Percentiles rank a stretch among this genome's conserved stretches.
Conservation (phyloP, 805 yeast genomes). For the Candida saitoana region DNA sequence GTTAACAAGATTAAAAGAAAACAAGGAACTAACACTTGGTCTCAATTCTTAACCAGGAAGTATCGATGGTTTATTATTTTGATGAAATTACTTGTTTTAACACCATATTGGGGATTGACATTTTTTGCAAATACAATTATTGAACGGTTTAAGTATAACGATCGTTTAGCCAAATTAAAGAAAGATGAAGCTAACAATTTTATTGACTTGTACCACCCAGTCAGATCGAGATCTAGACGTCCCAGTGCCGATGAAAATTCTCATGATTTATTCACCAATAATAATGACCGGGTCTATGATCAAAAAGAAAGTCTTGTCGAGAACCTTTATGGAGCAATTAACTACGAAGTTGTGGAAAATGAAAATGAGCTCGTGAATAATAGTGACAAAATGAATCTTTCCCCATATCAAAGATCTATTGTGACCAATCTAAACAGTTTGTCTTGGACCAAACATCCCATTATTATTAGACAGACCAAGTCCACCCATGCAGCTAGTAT, state of each 20-base stretch:
- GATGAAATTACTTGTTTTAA: constrained; percentile 43
- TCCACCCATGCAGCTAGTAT: constrained; percentile 82
- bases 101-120: constrained; percentile 65
- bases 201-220: constrained; percentile 24
- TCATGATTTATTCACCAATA: constrained; percentile 7
- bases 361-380: constrained; percentile 4
- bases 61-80: constrained; percentile 48
- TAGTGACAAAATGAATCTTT: constrained; percentile 18
- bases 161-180: constrained; percentile 22
- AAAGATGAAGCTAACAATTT: constrained; percentile 19
- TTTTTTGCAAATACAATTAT: constrained; percentile 41
- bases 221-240: constrained; percentile 11
- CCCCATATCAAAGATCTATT: constrained; percentile 46
- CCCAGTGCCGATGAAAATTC: constrained; percentile 4
- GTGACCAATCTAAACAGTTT: constrained; percentile 52
- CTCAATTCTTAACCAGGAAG: constrained; percentile 17
- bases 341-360: constrained; percentile 24
- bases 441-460: constrained; percentile 67
- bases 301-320: constrained; percentile 64
- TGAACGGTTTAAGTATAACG: constrained; percentile 30
- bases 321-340: constrained; percentile 56
- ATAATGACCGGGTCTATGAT: constrained; percentile 44
- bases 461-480: constrained; percentile 60
- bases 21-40: constrained; percentile 3
- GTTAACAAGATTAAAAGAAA: constrained; percentile 10